Evolutionary conservation across 371 early-diverging fungal genomes (phyloP).

Genomic region (Mortierella sp.): DNA sequence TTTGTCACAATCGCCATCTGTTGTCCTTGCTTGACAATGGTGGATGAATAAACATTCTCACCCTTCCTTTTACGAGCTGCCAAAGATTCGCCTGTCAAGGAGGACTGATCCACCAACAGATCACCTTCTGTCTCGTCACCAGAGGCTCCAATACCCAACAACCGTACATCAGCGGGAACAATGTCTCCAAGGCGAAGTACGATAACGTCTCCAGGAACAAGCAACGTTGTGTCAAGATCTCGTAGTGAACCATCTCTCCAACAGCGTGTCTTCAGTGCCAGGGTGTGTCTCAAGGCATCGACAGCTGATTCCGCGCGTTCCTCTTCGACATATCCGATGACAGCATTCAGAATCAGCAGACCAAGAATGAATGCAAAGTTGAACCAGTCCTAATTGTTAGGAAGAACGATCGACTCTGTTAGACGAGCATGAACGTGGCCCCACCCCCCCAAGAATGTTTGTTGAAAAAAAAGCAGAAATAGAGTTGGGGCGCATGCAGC

Average conservation of each 20-base stretch:
- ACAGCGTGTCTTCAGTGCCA: conserved; percentile 82
- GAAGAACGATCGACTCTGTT: background rate
- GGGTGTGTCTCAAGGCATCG: conserved; percentile 87
- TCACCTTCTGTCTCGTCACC: conserved; percentile 75
- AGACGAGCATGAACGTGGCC: background rate
- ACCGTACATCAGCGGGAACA: conserved; percentile 89
- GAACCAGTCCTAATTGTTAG: conserved; percentile 73
- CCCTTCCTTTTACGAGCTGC: conserved; percentile 84
- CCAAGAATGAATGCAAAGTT: conserved; percentile 89
- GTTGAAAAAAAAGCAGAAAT: too few species aligned
- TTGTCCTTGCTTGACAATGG: conserved; percentile 90
- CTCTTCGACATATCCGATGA: conserved; percentile 91
- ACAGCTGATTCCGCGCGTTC: conserved; percentile 91
- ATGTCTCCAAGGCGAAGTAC: conserved; percentile 92
- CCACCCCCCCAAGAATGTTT: too few species aligned
- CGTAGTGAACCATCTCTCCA: conserved; percentile 81
- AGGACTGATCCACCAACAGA: conserved; percentile 92
- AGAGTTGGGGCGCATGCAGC: background rate
- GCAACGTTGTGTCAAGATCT: conserved; percentile 79
- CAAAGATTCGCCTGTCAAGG: conserved; percentile 94
- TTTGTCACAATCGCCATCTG: conserved; percentile 88
- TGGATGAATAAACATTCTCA: conserved; percentile 87
- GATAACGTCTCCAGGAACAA: conserved; percentile 91
- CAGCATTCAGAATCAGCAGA: conserved; percentile 86
- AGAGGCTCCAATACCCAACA: conserved; percentile 85